Conservation (phyloP, 108 stramenopile genomes). For the Skeletonema menzelii region DNA sequence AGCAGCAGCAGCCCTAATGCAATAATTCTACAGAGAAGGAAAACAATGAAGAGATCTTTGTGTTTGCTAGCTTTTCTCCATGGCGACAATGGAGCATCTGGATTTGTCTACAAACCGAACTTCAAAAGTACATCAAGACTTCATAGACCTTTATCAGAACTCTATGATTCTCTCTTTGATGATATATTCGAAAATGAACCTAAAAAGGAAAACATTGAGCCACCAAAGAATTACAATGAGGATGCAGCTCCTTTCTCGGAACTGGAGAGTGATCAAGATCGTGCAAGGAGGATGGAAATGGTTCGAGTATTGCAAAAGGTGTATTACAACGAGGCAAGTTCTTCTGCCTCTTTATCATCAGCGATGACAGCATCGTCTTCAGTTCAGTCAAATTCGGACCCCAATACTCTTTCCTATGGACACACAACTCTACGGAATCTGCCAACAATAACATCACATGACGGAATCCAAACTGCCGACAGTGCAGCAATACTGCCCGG, state of each 20-base stretch:
- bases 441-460: conserved; percentile 10
- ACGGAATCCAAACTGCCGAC: conserved; percentile 4
- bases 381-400: not conserved
- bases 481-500: conserved; percentile 40
- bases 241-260: conserved; percentile 36
- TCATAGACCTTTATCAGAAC: not conserved
- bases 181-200: not conserved
- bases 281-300: conserved; percentile 40
- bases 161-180: not conserved
- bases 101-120: not conserved
- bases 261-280: conserved; percentile 11
- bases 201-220: not conserved
- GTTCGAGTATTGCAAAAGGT: conserved; percentile 28
- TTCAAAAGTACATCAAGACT: not conserved
- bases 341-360: not conserved
- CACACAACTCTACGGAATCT: conserved; percentile 5
- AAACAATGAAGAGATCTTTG: not conserved
- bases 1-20: not conserved
- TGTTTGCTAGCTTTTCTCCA: not conserved
- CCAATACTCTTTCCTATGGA: conserved; percentile 2
- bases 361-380: not conserved
- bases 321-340: conserved; percentile 15
- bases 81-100: not conserved
- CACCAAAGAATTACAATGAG: conserved; percentile 20
- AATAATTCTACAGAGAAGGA: not conserved